Conservation (phyloP, 352 stramenopile genomes). For the Globisporangium paddicum region DNA sequence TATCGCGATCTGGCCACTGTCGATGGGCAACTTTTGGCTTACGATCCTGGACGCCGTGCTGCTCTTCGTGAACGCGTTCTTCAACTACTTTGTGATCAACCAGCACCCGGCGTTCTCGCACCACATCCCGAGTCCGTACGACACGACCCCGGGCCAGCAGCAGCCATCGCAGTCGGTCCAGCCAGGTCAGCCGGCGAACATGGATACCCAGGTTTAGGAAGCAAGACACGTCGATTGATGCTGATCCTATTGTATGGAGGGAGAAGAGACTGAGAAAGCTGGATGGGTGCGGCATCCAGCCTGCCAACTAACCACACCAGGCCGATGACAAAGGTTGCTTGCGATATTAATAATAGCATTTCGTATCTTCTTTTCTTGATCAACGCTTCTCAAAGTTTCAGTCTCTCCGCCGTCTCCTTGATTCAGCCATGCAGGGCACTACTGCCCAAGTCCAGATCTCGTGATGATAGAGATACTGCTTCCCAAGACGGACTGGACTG, state of each 20-base stretch:
- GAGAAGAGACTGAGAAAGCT: background rate
- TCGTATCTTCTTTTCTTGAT: background rate
- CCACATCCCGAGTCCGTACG: constrained; percentile 15
- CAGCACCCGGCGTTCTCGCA: constrained; percentile 65
- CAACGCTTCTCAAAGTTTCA: background rate
- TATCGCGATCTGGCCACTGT: constrained; percentile 87
- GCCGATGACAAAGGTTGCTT: background rate
- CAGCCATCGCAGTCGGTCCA: constrained; percentile 2
- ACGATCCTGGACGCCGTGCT: constrained; percentile 85
- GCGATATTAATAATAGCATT: background rate
- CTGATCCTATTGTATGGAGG: background rate
- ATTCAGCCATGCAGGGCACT: background rate
- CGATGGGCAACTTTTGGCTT: constrained; percentile 88
- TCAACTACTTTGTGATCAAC: constrained; percentile 90
- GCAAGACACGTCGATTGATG: background rate
- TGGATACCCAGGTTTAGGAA: constrained; percentile 8
- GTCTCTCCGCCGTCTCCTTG: background rate
- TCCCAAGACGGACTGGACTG: background rate
- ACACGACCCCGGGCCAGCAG: background rate
- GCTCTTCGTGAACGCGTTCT: constrained; percentile 87
- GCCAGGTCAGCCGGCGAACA: background rate
- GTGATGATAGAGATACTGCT: too few relatives aligned
- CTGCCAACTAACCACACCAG: background rate
- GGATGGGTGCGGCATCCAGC: background rate
- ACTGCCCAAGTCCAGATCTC: background rate